These are phyloP conservation scores for Dorcoceras hygrometricum DNA, from an alignment of 257 asterid genomes.

Conservation along the genomic window DNA sequence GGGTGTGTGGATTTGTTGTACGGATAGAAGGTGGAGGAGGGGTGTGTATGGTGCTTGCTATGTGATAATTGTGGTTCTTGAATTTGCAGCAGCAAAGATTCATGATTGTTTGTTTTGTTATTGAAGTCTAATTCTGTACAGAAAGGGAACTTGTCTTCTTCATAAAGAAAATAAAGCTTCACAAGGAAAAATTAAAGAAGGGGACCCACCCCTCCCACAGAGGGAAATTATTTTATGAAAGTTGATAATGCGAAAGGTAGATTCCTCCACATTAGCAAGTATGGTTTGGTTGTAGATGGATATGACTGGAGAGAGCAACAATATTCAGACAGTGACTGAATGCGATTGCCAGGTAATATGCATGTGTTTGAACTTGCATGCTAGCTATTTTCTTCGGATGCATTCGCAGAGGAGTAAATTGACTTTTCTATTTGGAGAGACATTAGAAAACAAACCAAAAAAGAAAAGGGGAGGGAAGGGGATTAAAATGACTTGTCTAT, in stretches of 20 bases:
- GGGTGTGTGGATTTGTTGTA: constrained; percentile 29
- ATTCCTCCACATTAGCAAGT: constrained; percentile 22
- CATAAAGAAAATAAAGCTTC: not conserved
- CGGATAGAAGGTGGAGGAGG: constrained; percentile 28
- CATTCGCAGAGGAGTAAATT: too few relatives aligned
- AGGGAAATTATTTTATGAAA: not conserved
- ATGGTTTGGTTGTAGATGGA: not conserved
- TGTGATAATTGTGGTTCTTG: constrained; percentile 19
- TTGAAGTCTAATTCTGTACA: not conserved
- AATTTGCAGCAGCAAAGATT: constrained; percentile 16
- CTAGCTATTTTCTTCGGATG: too few relatives aligned
- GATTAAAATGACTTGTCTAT: too few relatives aligned
- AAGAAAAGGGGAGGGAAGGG: too few relatives aligned
- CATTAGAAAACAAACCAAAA: too few relatives aligned
- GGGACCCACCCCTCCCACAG: constrained; percentile 24
- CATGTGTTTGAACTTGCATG: too few relatives aligned
- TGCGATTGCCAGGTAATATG: not conserved
- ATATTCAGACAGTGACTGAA: not conserved
- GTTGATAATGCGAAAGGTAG: constrained; percentile 18
- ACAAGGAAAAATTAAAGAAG: constrained; percentile 5
- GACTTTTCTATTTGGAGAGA: too few relatives aligned
- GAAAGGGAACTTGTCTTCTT: not conserved
- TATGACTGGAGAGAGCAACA: not conserved
- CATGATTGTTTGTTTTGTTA: not conserved
- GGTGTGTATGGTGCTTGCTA: constrained; percentile 15